These are phyloP conservation scores for Neurospora sp. DNA, from an alignment of 495 filamentous ascomycete genomes.

Conservation along the genomic window DNA sequence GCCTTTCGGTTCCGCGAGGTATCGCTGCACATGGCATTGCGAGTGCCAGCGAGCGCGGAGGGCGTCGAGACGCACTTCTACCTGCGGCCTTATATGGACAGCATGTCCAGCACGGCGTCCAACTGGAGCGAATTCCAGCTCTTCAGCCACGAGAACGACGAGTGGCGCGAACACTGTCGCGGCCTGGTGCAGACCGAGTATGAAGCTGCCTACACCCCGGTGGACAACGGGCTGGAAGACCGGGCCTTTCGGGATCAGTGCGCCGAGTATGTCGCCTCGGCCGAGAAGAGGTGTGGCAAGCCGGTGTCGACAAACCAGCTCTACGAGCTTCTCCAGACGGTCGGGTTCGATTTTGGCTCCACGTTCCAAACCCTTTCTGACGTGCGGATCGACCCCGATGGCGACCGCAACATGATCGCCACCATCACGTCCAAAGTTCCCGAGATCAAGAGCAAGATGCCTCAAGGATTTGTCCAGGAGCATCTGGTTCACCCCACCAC, in stretches of 20 bases:
- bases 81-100: constrained; percentile 8
- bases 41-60: constrained; percentile 16
- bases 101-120: neutral
- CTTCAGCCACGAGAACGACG: neutral
- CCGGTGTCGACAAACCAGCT: neutral
- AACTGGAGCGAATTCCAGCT: neutral
- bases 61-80: constrained; percentile 27
- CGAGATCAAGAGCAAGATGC: neutral
- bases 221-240: neutral
- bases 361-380: constrained; percentile 1
- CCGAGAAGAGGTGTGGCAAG: neutral
- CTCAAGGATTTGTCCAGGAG: neutral
- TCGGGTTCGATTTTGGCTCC: constrained; percentile 19
- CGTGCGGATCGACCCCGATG: neutral
- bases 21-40: constrained; percentile 20
- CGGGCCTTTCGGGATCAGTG: neutral
- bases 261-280: neutral
- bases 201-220: neutral
- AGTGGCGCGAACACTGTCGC: neutral
- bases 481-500: constrained; percentile 2
- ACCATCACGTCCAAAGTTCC: neutral
- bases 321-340: constrained; percentile 5
- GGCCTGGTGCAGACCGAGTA: neutral
- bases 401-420: neutral
- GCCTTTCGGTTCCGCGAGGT: constrained; percentile 11